phyloP scores from a whole-genome alignment of 2,329 filamentous ascomycete species.

The Xylaria sp. region DNA sequence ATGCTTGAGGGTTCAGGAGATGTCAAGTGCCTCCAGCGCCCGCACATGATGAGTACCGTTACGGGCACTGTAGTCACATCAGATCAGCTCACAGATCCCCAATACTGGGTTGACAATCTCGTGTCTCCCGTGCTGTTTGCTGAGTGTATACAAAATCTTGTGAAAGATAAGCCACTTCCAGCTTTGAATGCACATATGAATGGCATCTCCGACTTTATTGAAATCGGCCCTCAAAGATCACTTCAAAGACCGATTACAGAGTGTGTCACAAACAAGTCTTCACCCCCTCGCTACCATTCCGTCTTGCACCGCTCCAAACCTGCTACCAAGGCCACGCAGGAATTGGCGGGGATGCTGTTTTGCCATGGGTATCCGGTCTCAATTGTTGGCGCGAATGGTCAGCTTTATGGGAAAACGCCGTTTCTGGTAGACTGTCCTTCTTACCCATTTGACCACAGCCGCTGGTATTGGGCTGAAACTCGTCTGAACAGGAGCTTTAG shows the following conservation, averaged over 20 bases:
- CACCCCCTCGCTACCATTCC: background rate
- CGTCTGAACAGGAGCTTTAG: background rate
- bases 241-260: background rate
- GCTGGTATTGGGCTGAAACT: background rate
- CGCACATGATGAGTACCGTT: background rate
- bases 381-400: background rate
- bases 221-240: background rate
- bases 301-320: background rate
- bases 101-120: background rate
- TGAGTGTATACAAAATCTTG: background rate
- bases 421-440: background rate
- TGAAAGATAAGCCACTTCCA: too few relatives aligned
- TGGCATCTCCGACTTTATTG: background rate
- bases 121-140: background rate
- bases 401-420: background rate
- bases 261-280: background rate
- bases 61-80: background rate
- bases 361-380: background rate
- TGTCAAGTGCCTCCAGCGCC: background rate
- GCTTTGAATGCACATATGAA: too few relatives aligned
- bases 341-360: background rate
- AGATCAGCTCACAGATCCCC: background rate
- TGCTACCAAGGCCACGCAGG: background rate
- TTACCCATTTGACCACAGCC: background rate
- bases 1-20: background rate